phyloP scores from a whole-genome alignment of 2,329 filamentous ascomycete genomes.

The Pezicula neosporulosa region DNA sequence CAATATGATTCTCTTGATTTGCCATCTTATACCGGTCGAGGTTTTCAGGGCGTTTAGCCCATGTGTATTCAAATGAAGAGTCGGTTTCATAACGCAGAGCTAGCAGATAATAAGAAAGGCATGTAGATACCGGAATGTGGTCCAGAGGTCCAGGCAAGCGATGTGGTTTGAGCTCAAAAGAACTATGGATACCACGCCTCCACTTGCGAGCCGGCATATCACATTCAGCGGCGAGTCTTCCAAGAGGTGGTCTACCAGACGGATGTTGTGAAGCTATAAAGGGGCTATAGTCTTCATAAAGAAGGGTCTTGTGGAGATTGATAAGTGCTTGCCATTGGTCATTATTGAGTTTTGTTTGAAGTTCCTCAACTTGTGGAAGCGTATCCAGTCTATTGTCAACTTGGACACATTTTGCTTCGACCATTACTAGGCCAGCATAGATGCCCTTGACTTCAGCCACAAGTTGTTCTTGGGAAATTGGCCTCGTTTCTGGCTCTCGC shows the following conservation, averaged over 20 bases:
- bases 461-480: slow-evolving; percentile 25
- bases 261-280: slow-evolving; percentile 87
- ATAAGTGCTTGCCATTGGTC: slow-evolving; percentile 86
- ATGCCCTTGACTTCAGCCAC: slow-evolving; percentile 43
- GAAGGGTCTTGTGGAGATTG: slow-evolving; percentile 72
- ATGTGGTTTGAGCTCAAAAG: slow-evolving; percentile 72
- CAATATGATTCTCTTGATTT: slow-evolving; percentile 76
- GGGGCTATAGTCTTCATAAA: slow-evolving; percentile 83
- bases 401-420: slow-evolving; percentile 84
- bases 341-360: slow-evolving; percentile 44
- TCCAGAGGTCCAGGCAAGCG: slow-evolving; percentile 74
- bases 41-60: slow-evolving; percentile 83
- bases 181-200: slow-evolving; percentile 82
- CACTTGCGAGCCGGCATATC: slow-evolving; percentile 93
- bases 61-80: slow-evolving; percentile 76
- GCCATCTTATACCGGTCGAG: slow-evolving; percentile 81
- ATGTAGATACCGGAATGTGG: slow-evolving; percentile 89
- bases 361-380: slow-evolving; percentile 45
- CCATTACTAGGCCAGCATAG: slow-evolving; percentile 79
- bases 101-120: slow-evolving; percentile 90
- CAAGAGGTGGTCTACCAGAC: slow-evolving; percentile 64
- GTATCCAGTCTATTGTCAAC: slow-evolving; percentile 64
- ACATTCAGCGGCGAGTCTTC: slow-evolving; percentile 72
- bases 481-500: slow-evolving; percentile 52
- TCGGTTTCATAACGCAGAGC: slow-evolving; percentile 83